Conservation (phyloP, 768 basidiomycete species). For the Peribolospora baueri region DNA sequence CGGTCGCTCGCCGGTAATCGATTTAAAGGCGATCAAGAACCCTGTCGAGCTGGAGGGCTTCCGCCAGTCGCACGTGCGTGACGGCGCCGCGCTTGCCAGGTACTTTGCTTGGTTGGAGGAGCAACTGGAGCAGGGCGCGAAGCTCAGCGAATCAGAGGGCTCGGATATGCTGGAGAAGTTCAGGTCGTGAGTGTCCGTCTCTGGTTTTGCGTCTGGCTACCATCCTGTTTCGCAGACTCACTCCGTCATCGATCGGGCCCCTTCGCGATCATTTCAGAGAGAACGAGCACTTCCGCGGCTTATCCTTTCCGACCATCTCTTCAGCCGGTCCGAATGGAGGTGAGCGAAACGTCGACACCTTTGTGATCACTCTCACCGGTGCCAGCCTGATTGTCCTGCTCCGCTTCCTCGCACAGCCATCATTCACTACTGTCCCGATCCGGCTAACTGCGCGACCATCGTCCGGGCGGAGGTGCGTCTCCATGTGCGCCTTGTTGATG, state of each 20-base stretch:
- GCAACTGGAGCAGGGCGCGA: constrained; percentile 35
- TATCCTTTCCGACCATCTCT: constrained; percentile 82
- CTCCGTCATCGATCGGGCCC: too few relatives aligned
- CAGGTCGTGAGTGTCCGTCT: constrained; percentile 35
- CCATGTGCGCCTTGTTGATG: background rate
- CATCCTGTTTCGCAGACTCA: background rate
- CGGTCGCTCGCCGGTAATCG: constrained; percentile 32
- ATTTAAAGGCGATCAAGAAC: constrained; percentile 22
- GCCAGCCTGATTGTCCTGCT: background rate
- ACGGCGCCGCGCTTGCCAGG: constrained; percentile 28
- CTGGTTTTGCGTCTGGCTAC: background rate
- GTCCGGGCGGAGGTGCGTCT: constrained; percentile 18
- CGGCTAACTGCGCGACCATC: constrained; percentile 45
- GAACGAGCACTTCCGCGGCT: constrained; percentile 51
- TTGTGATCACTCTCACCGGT: background rate
- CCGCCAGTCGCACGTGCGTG: constrained; percentile 62
- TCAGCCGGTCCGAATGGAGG: constrained; percentile 65
- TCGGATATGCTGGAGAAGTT: constrained; percentile 55
- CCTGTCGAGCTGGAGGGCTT: constrained; percentile 63
- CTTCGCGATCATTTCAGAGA: constrained; percentile 26
- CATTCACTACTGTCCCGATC: constrained; percentile 75
- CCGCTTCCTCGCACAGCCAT: constrained; percentile 31
- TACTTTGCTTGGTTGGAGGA: constrained; percentile 95
- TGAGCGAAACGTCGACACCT: constrained; percentile 26
- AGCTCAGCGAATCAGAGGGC: constrained; percentile 51